A percentile compares a stretch with the other conserved stretches of the same genome.
These are phyloP conservation scores for Salvia sclarea DNA, from an alignment of 305 asterid species.

Conservation along the genomic window DNA sequence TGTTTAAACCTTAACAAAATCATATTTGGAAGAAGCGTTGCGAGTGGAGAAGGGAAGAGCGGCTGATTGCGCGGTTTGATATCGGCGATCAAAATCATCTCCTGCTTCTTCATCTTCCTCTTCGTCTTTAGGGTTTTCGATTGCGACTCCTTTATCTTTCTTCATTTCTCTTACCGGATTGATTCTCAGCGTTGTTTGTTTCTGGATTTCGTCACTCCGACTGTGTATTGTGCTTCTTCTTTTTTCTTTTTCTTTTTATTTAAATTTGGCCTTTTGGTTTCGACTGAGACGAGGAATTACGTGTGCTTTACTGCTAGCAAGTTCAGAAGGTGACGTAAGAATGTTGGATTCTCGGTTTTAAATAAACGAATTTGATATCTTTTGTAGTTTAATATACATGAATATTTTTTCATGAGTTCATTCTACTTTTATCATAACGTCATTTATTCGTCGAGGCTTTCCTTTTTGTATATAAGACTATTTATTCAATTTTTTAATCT, in stretches of 20 bases:
- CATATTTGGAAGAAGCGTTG: constrained; percentile 90
- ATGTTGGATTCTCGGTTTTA: background rate
- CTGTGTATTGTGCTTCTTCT: background rate
- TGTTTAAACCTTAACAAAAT: constrained; percentile 78
- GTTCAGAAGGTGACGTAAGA: background rate
- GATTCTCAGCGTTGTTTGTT: constrained; percentile 6
- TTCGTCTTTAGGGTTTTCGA: constrained; percentile 34
- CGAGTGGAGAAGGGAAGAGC: constrained; percentile 71
- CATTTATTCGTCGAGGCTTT: no score
- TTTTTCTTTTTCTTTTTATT: background rate
- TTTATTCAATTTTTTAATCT: no score
- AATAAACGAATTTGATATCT: no score
- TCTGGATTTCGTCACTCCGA: background rate
- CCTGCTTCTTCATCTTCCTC: constrained; percentile 32
- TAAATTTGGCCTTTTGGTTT: background rate
- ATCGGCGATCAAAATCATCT: constrained; percentile 36
- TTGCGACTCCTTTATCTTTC: constrained; percentile 46
- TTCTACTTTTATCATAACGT: no score
- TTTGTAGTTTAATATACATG: no score
- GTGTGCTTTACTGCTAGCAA: background rate
- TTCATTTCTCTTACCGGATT: constrained; percentile 34
- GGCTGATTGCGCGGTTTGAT: constrained; percentile 30
- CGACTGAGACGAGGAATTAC: background rate
- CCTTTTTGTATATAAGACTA: no score
- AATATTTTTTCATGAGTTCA: no score